phyloP scores from a whole-genome alignment of 2,329 filamentous ascomycete genomes.

The Basipetospora sp. region DNA sequence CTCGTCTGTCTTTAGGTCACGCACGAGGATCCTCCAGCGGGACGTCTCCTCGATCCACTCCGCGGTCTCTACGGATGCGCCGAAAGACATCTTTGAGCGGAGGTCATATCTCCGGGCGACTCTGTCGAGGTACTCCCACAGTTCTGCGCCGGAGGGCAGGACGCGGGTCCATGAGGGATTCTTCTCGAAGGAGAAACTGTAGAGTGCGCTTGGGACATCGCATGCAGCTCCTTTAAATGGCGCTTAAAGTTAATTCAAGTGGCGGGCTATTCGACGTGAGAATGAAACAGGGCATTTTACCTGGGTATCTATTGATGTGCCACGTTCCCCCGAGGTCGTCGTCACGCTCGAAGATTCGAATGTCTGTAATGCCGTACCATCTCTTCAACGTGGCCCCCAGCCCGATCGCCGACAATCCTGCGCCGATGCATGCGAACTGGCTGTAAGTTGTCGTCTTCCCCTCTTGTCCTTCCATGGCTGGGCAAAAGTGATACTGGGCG shows the following conservation, averaged over 20 bases:
- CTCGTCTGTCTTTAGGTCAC: slow-evolving; percentile 11
- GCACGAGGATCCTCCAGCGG: slow-evolving; percentile 21
- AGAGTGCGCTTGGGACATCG: slow-evolving; percentile 44
- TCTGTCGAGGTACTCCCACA: slow-evolving; percentile 38
- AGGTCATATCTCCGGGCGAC: slow-evolving; percentile 34
- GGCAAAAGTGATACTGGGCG: too few relatives aligned
- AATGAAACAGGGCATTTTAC: slow-evolving; percentile 14
- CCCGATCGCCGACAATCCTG: slow-evolving; percentile 47
- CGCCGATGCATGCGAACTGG: slow-evolving; percentile 36
- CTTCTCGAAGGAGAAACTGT: slow-evolving; percentile 45
- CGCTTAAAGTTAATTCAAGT: neutral
- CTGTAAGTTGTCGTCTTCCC: slow-evolving; percentile 14
- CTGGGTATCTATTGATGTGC: slow-evolving; percentile 48
- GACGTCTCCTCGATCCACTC: slow-evolving; percentile 22
- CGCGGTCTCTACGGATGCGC: slow-evolving; percentile 21
- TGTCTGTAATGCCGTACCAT: slow-evolving; percentile 41
- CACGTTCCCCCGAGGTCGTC: slow-evolving; percentile 48
- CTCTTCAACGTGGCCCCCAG: slow-evolving; percentile 44
- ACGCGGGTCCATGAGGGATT: slow-evolving; percentile 47
- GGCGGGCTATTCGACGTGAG: too few relatives aligned
- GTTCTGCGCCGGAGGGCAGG: slow-evolving; percentile 40
- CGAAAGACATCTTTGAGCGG: slow-evolving; percentile 22
- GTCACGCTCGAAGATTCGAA: slow-evolving; percentile 46
- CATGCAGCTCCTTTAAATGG: slow-evolving; percentile 27
- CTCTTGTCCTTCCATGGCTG: too few relatives aligned